These are phyloP conservation scores for Pyrenopolyporus hunteri DNA, from an alignment of 495 filamentous ascomycete genomes.

Conservation along the genomic window DNA sequence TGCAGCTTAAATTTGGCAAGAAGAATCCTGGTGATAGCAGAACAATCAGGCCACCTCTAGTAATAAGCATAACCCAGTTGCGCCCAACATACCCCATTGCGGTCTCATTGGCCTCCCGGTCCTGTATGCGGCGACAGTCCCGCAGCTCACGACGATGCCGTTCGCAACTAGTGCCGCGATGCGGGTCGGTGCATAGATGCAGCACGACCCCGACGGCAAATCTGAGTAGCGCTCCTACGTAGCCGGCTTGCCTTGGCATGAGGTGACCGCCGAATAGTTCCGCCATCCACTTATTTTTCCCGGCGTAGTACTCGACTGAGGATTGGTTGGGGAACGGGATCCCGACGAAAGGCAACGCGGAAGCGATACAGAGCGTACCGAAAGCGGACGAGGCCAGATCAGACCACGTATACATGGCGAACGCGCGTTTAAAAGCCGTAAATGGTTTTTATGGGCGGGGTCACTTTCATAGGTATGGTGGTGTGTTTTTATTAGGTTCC, in stretches of 20 bases:
- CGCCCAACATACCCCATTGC: conserved; percentile 24
- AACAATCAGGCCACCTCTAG: too few species aligned
- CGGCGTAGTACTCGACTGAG: conserved; percentile 28
- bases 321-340: conserved; percentile 23
- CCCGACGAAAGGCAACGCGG: conserved; percentile 24
- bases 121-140: conserved; percentile 19
- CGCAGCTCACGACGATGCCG: conserved; percentile 17
- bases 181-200: conserved; percentile 28
- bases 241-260: conserved; percentile 22
- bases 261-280: too few species aligned
- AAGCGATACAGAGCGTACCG: conserved; percentile 21
- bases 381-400: conserved; percentile 1
- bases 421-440: too few species aligned
- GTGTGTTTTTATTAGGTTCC: too few species aligned
- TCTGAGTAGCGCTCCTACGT: conserved; percentile 7
- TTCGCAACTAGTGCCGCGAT: conserved; percentile 11
- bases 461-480: too few species aligned
- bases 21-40: too few species aligned
- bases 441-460: too few species aligned
- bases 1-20: too few species aligned
- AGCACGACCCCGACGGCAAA: conserved; percentile 20
- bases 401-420: not conserved
- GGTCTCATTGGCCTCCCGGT: conserved; percentile 13
- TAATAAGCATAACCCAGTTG: conserved; percentile 5
- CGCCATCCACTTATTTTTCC: conserved; percentile 25